phyloP scores from a whole-genome alignment of 441 rosid genomes.

The Syzygium syzygioides region DNA sequence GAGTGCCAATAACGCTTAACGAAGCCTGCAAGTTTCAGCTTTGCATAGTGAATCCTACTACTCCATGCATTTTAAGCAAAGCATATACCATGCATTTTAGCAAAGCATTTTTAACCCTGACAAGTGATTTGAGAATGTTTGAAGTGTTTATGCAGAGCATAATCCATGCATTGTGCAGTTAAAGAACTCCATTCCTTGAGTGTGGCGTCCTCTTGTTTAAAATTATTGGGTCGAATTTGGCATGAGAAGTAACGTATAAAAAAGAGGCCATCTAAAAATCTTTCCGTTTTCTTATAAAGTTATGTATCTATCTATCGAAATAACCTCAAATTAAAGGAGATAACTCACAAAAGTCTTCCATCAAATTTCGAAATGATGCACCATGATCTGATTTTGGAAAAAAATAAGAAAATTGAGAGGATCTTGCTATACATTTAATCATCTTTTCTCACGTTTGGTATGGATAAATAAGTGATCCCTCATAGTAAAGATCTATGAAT shows the following conservation, averaged over 20 bases:
- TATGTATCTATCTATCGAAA: not conserved
- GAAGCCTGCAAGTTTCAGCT: not conserved
- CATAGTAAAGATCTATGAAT: not conserved
- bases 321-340: not conserved
- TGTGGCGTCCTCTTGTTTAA: not conserved
- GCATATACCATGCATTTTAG: not conserved
- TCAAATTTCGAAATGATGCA: not conserved
- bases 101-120: not conserved
- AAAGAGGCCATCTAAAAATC: not conserved
- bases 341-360: not conserved
- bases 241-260: not conserved
- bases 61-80: not conserved
- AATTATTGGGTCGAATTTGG: not conserved
- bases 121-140: not conserved
- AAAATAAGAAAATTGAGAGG: not conserved
- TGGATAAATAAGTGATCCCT: not conserved
- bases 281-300: not conserved
- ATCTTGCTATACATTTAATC: not conserved
- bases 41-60: not conserved
- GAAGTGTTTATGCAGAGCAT: not conserved
- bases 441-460: not conserved
- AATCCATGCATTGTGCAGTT: not conserved
- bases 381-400: not conserved
- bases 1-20: not conserved
- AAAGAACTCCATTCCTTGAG: not conserved